Evolutionary conservation across 1,139 yeast species (phyloP).

Genomic region (Geotrichum reessii): DNA sequence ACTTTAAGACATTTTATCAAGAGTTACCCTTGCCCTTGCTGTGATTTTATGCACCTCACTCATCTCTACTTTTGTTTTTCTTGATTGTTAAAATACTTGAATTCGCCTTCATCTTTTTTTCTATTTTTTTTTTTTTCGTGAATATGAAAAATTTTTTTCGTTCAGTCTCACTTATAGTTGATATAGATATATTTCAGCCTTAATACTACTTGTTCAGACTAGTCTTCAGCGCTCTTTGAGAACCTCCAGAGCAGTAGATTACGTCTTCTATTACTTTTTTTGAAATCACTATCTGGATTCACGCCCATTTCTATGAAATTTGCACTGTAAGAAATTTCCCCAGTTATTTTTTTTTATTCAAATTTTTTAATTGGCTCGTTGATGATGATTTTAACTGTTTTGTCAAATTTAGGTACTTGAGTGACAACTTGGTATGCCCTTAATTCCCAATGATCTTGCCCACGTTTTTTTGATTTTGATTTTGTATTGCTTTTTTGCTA

Average conservation of each 20-base stretch:
- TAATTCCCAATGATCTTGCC: not conserved
- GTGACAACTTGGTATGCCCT: slow-evolving; percentile 33
- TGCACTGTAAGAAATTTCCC: slow-evolving; percentile 29
- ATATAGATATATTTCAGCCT: not conserved
- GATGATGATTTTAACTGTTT: not conserved
- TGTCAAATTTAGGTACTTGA: slow-evolving; percentile 27
- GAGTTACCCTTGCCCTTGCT: not conserved
- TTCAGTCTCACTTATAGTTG: not conserved
- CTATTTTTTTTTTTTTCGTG: not conserved
- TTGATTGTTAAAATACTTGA: not conserved
- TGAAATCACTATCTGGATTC: not conserved
- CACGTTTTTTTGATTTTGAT: not conserved
- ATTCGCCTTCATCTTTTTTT: not conserved
- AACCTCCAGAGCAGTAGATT: not conserved
- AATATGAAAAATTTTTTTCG: not conserved
- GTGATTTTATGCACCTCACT: not conserved
- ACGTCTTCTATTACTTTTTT: not conserved
- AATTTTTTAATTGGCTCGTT: not conserved
- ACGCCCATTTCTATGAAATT: slow-evolving; percentile 30
- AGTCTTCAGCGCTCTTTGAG: not conserved
- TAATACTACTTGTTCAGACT: not conserved
- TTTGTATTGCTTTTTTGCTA: not conserved
- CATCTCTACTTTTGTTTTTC: not conserved
- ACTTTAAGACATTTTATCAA: not conserved
- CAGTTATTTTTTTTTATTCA: not conserved